Evolutionary conservation across 768 basidiomycete species (phyloP).

Genomic region (Xerocomus spinulosus): DNA sequence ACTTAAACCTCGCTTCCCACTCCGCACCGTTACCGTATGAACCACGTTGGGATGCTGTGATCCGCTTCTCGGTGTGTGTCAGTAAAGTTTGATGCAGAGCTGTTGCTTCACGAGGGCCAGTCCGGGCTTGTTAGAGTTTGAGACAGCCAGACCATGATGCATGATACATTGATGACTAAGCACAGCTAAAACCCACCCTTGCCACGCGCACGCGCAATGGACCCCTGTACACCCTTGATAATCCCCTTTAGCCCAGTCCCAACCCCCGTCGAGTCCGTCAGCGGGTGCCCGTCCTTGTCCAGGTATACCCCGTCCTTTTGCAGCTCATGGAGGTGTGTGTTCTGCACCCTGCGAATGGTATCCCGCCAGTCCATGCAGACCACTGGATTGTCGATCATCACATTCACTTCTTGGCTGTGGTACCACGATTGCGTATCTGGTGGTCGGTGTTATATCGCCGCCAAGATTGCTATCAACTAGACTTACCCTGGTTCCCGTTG

Average conservation of each 20-base stretch:
- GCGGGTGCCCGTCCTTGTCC: slow-evolving; percentile 41
- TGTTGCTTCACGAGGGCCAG: not conserved
- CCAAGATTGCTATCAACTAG: not conserved
- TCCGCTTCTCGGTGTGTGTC: not conserved
- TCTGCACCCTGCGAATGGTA: slow-evolving; percentile 48
- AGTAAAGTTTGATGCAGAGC: not conserved
- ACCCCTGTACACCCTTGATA: slow-evolving; percentile 40
- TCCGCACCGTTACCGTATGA: slow-evolving; percentile 20
- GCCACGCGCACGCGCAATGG: slow-evolving; percentile 40
- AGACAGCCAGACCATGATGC: too few species aligned
- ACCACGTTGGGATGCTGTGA: slow-evolving; percentile 1
- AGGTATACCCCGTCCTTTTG: slow-evolving; percentile 55
- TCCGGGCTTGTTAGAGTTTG: too few species aligned
- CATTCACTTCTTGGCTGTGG: slow-evolving; percentile 67
- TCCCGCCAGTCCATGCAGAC: slow-evolving; percentile 55
- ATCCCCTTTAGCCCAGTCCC: slow-evolving; percentile 36
- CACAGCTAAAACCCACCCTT: slow-evolving; percentile 35
- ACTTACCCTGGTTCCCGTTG: slow-evolving; percentile 61
- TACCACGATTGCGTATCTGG: slow-evolving; percentile 65
- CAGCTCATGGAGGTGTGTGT: slow-evolving; percentile 46
- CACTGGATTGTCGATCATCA: slow-evolving; percentile 54
- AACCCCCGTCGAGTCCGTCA: slow-evolving; percentile 36
- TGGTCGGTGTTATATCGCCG: slow-evolving; percentile 1
- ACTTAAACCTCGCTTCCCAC: slow-evolving; percentile 34
- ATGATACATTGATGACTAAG: slow-evolving; percentile 13